Base-by-base conservation (phyloP, 176 grass and related monocot species). In the Cenchrus purpureus region DNA sequence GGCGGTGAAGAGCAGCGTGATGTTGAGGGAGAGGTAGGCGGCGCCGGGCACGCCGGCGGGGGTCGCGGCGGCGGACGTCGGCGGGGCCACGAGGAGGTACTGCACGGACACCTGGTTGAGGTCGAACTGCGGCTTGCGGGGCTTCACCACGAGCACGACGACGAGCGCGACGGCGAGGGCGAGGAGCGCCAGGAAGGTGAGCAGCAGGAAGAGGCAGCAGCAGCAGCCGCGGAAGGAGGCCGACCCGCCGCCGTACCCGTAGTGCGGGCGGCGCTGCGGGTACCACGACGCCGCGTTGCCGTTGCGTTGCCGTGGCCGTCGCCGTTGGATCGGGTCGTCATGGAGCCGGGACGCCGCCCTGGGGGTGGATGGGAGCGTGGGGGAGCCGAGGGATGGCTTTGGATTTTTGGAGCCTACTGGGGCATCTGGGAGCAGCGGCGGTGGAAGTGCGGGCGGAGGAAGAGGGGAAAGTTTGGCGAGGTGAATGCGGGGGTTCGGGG, bases 21-120 rank as follows among this genome's bases (percentile, higher is more conserved):
- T 99, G 90, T 99, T 99, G 76, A 99, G 94, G 8, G 97, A 96
- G 25, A 99, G 90, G 84, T 99, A 99, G 54, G 94, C 93, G 68
- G 92, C 92, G 76, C 82, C 80, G 74, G 85, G 25, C 0, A 52
- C 20, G 42, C 77, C 65, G 16, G 79, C 3, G 10, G 84, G 29
- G 59, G 80, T 31, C 13, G 77, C 9, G 6, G 90, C 6, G 22
- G 91, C 10, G 53, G 91, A 82, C 40, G 90, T 77, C 15, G 97
- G 86, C 77, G 93, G 59, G 15, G 93, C 81, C 13, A 99, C 91
- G 7, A 99, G 90, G 79, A 99, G 91, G 91, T 99, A 99, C 66
- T 96, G 93, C 60, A 99, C 94, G 86, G 90, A 86, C 34, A 96
- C 97, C 71, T 99, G 97, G 90, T 99, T 93, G 71, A 99, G 97